Evolutionary conservation across 1,284 basidiomycete genomes (phyloP), one percentile per base, ranked within the genome.

Genomic region (Puccinia polysora): DNA sequence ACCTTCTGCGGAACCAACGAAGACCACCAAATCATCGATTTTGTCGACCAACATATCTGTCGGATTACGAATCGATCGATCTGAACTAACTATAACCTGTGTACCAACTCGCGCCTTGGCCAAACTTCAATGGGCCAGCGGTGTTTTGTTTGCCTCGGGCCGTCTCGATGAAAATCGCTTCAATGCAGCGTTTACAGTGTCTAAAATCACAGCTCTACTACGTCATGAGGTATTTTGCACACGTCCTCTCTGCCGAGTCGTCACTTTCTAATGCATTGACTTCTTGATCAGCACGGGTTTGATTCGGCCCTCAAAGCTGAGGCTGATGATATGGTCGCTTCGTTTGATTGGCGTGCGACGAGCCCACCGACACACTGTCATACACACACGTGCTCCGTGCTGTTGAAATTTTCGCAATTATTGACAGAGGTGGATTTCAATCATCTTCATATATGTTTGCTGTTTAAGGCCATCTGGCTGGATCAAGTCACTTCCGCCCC

Each of bases 121-220:
- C 30, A 64, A 64, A 50, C 43, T 64, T 52, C 62, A 64, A 52
- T 64, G 62, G 62, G 62, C 62, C 6, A 64, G 62, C 50, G 62
- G 45, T 64, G 62, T 64, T 36, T 52, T 64, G 14, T 64, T 64
- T 25, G 62, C 62, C 14, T 50, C 62, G 5, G 62, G 62, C 12
- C 62, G 62, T 64, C 62, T 52, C 12, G 62, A 64, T 64, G 25
- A 64, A 50, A 64, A 52, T 14, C 45, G 34, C 12, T 64, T 64
- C 49, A 64, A 64, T 64, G 62, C 28, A 12, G 62, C 62, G 34
- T 64, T 40, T 30, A 64, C 62, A 20, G 32, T 64, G 47, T 49
- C 62, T 45, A 64, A 64, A 45, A 64, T 64, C 25, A 32, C 43
- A 30, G 62, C 62, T 49, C 50, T 64, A 18, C 62, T 64, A 30